These are phyloP conservation scores for Geranomyces variabilis DNA, from an alignment of 192 early-diverging fungal species.

Conservation along the genomic window DNA sequence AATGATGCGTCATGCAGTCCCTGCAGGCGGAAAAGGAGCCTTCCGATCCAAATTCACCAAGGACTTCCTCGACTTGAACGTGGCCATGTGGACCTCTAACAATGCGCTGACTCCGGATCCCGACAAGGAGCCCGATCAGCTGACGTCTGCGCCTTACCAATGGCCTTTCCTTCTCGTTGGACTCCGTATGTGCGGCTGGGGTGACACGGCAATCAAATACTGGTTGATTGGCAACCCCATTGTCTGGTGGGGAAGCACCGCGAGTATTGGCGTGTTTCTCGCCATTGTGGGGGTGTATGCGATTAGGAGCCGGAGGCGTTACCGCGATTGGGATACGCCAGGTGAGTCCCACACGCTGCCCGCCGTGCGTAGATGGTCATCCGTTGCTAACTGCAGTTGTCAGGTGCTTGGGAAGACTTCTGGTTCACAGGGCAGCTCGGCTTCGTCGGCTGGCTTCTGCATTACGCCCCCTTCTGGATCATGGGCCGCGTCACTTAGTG, in stretches of 20 bases:
- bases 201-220: slow-evolving; percentile 80
- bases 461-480: slow-evolving; percentile 92
- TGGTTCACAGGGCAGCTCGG: slow-evolving; percentile 71
- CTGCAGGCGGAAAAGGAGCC: slow-evolving; percentile 60
- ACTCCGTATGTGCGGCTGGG: slow-evolving; percentile 94
- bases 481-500: slow-evolving; percentile 95
- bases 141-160: slow-evolving; percentile 80
- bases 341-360: slow-evolving; percentile 26
- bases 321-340: slow-evolving; percentile 56
- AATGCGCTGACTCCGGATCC: slow-evolving; percentile 91
- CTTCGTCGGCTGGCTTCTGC: slow-evolving; percentile 87
- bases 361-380: background rate
- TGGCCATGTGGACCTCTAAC: slow-evolving; percentile 95
- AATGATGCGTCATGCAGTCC: slow-evolving; percentile 57
- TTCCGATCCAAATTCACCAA: slow-evolving; percentile 78
- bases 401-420: slow-evolving; percentile 70
- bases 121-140: slow-evolving; percentile 80
- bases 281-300: slow-evolving; percentile 53
- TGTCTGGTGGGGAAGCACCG: slow-evolving; percentile 82
- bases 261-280: slow-evolving; percentile 56
- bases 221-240: slow-evolving; percentile 93
- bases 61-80: slow-evolving; percentile 88
- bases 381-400: slow-evolving; percentile 14
- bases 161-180: slow-evolving; percentile 90
- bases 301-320: slow-evolving; percentile 68